Base-by-base conservation (phyloP, 2,329 filamentous ascomycete species). In the Colletotrichum lentis region DNA sequence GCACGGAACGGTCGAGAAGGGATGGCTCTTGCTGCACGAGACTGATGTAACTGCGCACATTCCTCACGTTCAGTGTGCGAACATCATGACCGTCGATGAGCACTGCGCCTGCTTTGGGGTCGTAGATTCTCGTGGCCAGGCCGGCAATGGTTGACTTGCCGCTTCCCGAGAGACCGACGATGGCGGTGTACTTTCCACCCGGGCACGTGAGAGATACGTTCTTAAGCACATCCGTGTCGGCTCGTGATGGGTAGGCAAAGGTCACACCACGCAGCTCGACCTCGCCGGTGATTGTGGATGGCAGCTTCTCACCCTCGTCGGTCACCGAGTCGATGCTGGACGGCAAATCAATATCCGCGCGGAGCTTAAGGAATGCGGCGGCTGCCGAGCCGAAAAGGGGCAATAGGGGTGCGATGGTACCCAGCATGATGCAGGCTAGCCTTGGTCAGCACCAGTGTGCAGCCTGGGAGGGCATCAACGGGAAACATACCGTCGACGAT, bases 401-500 rank as follows among this genome's bases (percentile, higher is more conserved):
- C 16, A 91, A 77, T 56, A 90, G 83, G 0, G 89, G 89, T 0
- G 87, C 88, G 57, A 90, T 86, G 60, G 85, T 84, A 37, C 88
- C 87, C 27, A 91, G 80, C 41, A 90, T 83, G 56, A 91, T 85
- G 10, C 87, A 88, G 31, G 87, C 81, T 81, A 69, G 52, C 16
- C 71, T 69, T 39, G 75, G 4, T 71, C 55, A 52, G 70, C 46
- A 73, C 82, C 80, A 3, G 80, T 77, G 18, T 78, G 76, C 66
- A 27, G 82, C 79, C 71, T 81, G 77, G 11, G 16, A 5, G 27
- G 7, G 7, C 2, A 16, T 3, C 31, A 7, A 68, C 27, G 27
- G 7, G 20, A 12, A 24, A 69, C 78, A 70, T 76, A 82, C 81
- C 86, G 70, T 90, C 88, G 1, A 90, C 81, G 12, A 90, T 85